These are phyloP conservation scores for Podila epicladia DNA, from an alignment of 192 early-diverging fungal genomes.

Conservation along the genomic window DNA sequence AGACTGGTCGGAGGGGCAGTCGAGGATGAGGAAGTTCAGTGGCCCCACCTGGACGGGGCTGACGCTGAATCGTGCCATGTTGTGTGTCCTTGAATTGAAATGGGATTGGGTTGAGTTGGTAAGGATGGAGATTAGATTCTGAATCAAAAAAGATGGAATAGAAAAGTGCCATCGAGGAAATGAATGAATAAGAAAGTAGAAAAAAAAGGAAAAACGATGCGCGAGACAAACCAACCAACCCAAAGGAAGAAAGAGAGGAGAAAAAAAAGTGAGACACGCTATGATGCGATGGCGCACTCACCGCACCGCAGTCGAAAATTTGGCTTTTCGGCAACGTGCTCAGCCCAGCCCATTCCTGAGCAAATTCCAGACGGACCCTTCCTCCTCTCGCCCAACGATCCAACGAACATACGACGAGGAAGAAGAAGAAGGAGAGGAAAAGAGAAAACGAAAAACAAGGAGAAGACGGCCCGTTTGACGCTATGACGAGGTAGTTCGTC, in stretches of 20 bases:
- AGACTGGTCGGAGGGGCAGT: conserved; percentile 69
- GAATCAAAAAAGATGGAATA: background rate
- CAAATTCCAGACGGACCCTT: too few species aligned
- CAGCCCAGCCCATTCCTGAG: too few species aligned
- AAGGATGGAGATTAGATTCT: background rate
- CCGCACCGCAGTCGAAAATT: too few species aligned
- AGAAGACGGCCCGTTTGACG: too few species aligned
- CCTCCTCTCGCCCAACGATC: too few species aligned
- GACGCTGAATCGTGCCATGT: conserved; percentile 32
- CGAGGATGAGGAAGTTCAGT: conserved; percentile 70
- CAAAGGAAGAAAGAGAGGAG: background rate
- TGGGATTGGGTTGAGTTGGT: background rate
- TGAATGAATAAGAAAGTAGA: background rate
- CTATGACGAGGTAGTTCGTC: too few species aligned
- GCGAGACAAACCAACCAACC: too few species aligned
- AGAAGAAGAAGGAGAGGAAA: too few species aligned
- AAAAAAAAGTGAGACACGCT: background rate
- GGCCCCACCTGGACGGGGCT: conserved; percentile 27
- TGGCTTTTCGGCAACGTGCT: too few species aligned
- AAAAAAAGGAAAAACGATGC: background rate
- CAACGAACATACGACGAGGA: too few species aligned
- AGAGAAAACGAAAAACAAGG: too few species aligned
- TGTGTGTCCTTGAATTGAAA: background rate
- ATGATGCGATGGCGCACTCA: too few species aligned
- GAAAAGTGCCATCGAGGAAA: background rate